Evolutionary conservation across 2,329 filamentous ascomycete genomes (phyloP).

Genomic region (Alternaria solani): DNA sequence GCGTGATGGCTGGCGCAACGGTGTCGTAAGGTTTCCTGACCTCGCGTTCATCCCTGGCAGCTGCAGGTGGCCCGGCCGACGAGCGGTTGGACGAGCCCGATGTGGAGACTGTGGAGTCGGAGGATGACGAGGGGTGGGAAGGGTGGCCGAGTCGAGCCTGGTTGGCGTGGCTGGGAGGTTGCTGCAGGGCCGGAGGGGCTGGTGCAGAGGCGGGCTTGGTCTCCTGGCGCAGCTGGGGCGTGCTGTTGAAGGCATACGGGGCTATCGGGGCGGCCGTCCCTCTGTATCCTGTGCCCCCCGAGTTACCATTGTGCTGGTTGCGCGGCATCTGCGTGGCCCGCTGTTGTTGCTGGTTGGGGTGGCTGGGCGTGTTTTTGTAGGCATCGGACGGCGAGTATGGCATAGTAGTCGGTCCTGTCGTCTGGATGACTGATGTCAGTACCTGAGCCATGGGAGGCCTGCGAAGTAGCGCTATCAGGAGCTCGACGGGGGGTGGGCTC

Average conservation of each 20-base stretch:
- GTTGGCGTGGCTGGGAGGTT: conserved; percentile 32
- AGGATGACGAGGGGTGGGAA: conserved; percentile 52
- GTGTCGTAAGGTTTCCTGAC: conserved; percentile 47
- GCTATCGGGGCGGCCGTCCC: conserved; percentile 57
- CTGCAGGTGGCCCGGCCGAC: conserved; percentile 38
- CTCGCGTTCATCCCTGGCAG: conserved; percentile 61
- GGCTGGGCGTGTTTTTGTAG: conserved; percentile 52
- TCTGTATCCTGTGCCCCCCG: conserved; percentile 52
- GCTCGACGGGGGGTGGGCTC: conserved; percentile 30
- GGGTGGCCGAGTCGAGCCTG: conserved; percentile 46
- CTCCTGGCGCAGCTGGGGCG: conserved; percentile 65
- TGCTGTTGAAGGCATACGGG: conserved; percentile 60
- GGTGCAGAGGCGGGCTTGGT: conserved; percentile 64
- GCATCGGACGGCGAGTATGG: conserved; percentile 59
- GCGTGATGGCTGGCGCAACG: conserved; percentile 58
- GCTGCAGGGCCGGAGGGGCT: conserved; percentile 52
- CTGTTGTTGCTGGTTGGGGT: conserved; percentile 49
- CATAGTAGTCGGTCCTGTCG: conserved; percentile 59
- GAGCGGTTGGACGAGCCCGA: conserved; percentile 61
- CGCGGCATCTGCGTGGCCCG: conserved; percentile 54
- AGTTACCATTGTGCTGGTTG: conserved; percentile 54
- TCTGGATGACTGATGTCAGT: conserved; percentile 59
- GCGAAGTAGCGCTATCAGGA: conserved; percentile 27
- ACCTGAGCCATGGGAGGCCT: conserved; percentile 53
- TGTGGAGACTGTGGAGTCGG: conserved; percentile 56